phyloP scores from a whole-genome alignment of 148 eudicot genomes.

The Vaccinium vitisidaea region DNA sequence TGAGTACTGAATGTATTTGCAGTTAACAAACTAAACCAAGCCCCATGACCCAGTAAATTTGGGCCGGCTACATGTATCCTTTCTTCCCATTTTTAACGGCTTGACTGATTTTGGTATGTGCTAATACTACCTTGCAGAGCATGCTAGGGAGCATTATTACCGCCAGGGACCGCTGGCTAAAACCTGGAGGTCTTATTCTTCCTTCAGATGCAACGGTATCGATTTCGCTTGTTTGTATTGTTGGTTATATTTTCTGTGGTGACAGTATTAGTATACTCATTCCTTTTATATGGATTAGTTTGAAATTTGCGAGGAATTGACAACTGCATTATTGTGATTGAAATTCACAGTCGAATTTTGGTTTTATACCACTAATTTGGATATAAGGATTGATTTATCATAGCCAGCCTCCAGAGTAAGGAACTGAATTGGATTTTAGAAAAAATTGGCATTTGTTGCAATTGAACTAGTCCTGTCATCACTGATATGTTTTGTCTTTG shows the following conservation, averaged over 20 bases:
- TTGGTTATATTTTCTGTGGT: not conserved
- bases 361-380: not conserved
- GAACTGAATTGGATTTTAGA: slow-evolving; percentile 6
- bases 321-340: not conserved
- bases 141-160: slow-evolving; percentile 96
- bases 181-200: slow-evolving; percentile 99
- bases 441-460: slow-evolving; percentile 7
- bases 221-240: slow-evolving; percentile 8
- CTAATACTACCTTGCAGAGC: slow-evolving; percentile 50
- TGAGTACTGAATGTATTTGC: not conserved
- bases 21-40: not conserved
- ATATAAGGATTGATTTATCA: not conserved
- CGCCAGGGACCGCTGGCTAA: slow-evolving; percentile 98
- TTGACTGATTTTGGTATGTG: not conserved
- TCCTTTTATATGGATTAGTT: not conserved
- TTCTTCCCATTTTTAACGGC: not conserved
- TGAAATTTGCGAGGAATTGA: not conserved
- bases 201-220: slow-evolving; percentile 90
- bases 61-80: not conserved
- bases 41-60: not conserved
- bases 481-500: slow-evolving; percentile 17
- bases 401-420: not conserved
- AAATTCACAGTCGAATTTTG: not conserved
- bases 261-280: not conserved
- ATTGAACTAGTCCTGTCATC: not conserved